Evolutionary conservation across 805 yeast species (phyloP), one percentile per base, ranked within the genome.

Genomic region (Phaffomyces thermotolerans): DNA sequence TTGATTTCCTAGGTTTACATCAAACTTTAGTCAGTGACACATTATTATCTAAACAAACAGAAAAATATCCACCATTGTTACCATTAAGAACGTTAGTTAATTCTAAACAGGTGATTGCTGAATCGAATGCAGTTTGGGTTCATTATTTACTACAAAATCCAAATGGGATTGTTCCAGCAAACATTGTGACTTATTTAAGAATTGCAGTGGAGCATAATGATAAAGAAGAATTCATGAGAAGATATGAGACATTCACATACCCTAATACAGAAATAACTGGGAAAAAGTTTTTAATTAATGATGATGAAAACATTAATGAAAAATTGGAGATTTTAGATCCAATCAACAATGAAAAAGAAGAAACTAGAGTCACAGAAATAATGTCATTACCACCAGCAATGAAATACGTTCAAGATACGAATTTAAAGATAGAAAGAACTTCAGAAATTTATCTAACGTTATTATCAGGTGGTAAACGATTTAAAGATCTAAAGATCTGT

Each of bases 81-180:
- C 90, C 96, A 1, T 56, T 77, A 1, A 52, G 67, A 1, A 67
- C 68, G 8, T 57, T 84, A 8, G 52, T 53, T 2, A 48, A 65
- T 4, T 48, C 58, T 13, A 56, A 67, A 20, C 72, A 78, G 48
- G 63, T 86, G 1, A 43, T 84, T 36, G 79, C 82, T 0, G 98
- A 91, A 62, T 78, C 91, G 0, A 72, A 78, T 46, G 97, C 97
- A 0, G 45, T 91, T 6, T 77, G 95, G 80, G 72, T 73, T 2
- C 79, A 71, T 52, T 64, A 77, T 13, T 46, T 77, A 22, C 59
- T 72, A 18, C 56, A 60, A 30, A 60, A 65, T 37, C 81, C 81
- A 0, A 52, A 62, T 0, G 61, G 66, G 24, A 61, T 84, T 10
- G 69, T 65, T 27, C 53, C 52, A 1, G 66, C 69, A 22, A 57